A percentile compares a stretch with the other conserved stretches of the same genome.
phyloP scores from a whole-genome alignment of 352 stramenopile genomes.

The Globisporangium acanthophoron region DNA sequence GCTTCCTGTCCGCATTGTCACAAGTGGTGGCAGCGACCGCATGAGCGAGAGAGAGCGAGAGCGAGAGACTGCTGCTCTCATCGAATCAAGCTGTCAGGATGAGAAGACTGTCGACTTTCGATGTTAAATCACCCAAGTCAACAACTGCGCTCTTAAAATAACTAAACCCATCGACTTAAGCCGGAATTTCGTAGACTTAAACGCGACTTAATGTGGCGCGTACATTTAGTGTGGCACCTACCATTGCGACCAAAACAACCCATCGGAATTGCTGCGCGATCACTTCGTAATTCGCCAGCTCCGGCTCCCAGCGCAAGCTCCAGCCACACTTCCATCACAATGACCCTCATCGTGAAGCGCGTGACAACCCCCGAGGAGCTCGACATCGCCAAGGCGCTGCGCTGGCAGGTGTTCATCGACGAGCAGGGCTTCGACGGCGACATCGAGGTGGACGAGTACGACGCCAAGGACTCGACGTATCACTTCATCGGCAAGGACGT shows the following conservation, averaged over 20 bases:
- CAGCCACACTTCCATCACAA: constrained; percentile 4
- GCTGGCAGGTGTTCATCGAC: constrained; percentile 45
- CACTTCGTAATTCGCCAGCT: background rate
- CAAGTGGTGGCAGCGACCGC: too few species aligned
- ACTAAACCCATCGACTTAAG: background rate
- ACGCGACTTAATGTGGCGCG: too few species aligned
- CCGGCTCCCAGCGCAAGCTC: background rate
- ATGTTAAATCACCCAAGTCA: background rate
- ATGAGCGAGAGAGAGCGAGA: too few species aligned
- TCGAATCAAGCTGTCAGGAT: background rate
- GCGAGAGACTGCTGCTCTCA: background rate
- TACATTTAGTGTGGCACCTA: too few species aligned
- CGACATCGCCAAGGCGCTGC: constrained; percentile 35
- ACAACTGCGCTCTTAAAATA: background rate
- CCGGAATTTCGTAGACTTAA: background rate
- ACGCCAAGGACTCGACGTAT: constrained; percentile 34
- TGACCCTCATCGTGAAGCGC: constrained; percentile 31
- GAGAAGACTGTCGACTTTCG: background rate
- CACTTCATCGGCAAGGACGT: constrained; percentile 54
- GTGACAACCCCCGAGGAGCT: constrained; percentile 35
- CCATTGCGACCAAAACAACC: too few species aligned
- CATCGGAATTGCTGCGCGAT: background rate
- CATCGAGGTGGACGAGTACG: constrained; percentile 40
- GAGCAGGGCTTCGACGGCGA: constrained; percentile 37
- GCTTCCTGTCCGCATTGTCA: background rate